A percentile compares a stretch with the other conserved stretches of the same genome.
Conservation (phyloP, 2,329 filamentous ascomycete genomes). For the Beauveria asiatica region DNA sequence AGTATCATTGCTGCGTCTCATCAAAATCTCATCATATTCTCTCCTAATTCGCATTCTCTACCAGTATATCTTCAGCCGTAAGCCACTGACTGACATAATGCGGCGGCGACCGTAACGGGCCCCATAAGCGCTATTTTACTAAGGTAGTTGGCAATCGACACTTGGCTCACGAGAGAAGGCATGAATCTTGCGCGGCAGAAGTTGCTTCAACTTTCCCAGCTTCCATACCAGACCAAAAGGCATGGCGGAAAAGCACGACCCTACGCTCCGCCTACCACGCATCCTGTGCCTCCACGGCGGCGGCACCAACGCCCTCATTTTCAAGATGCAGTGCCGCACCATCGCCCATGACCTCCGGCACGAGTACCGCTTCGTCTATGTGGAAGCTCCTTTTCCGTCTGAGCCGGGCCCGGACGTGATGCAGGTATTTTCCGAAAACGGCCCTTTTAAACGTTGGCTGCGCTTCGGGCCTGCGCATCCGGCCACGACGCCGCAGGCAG, state of each 20-base stretch:
- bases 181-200: too few relatives aligned
- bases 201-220: too few relatives aligned
- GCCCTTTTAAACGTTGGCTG: conserved; percentile 51
- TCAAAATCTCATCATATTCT: too few relatives aligned
- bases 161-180: too few relatives aligned
- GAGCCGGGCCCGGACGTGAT: conserved; percentile 52
- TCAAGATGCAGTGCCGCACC: conserved; percentile 53
- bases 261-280: conserved; percentile 38
- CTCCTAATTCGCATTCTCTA: too few relatives aligned
- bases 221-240: not conserved
- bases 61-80: too few relatives aligned
- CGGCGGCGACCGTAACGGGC: too few relatives aligned
- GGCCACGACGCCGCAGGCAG: conserved; percentile 34
- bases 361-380: conserved; percentile 59
- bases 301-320: conserved; percentile 57
- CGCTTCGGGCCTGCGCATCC: conserved; percentile 50
- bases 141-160: too few relatives aligned
- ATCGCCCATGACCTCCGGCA: conserved; percentile 33
- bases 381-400: conserved; percentile 55
- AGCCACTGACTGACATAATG: too few relatives aligned
- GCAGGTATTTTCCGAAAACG: conserved; percentile 51
- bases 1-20: too few relatives aligned
- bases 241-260: not conserved
- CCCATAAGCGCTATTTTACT: too few relatives aligned
- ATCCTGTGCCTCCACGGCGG: conserved; percentile 68